A percentile compares a stretch with the other conserved stretches of the same genome.
These are phyloP conservation scores for Xeromyces bisporus DNA, from an alignment of 495 filamentous ascomycete species.

Conservation along the genomic window DNA sequence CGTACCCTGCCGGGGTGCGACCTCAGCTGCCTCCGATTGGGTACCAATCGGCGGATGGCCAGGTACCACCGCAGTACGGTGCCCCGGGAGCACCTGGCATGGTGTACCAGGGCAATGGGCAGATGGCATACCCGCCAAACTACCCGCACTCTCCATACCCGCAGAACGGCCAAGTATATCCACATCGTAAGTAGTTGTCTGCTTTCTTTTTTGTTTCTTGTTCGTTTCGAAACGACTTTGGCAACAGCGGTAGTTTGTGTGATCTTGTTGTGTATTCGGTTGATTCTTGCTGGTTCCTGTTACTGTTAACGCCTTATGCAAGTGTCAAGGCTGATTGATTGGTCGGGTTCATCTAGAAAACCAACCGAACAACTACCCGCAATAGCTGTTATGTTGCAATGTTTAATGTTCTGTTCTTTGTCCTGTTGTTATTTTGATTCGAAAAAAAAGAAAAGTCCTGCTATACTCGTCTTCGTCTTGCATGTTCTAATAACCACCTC, in stretches of 20 bases:
- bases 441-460: background rate
- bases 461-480: background rate
- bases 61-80: slow-evolving; percentile 49
- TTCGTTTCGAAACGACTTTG: slow-evolving; percentile 10
- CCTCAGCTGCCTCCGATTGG: slow-evolving; percentile 78
- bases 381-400: slow-evolving; percentile 15
- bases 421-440: too few species aligned
- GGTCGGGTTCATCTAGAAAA: slow-evolving; percentile 23
- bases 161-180: slow-evolving; percentile 58
- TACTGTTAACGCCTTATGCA: too few species aligned
- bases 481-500: background rate
- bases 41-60: slow-evolving; percentile 49
- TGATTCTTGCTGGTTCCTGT: too few species aligned
- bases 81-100: slow-evolving; percentile 35
- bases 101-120: slow-evolving; percentile 44
- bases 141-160: slow-evolving; percentile 67
- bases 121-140: slow-evolving; percentile 50
- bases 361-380: slow-evolving; percentile 27
- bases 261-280: slow-evolving; percentile 11
- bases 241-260: slow-evolving; percentile 5
- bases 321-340: slow-evolving; percentile 15
- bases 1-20: slow-evolving; percentile 40
- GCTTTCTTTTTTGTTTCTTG: slow-evolving; percentile 12
- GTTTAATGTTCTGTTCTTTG: too few species aligned
- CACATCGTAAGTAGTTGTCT: slow-evolving; percentile 46